Base-by-base conservation (phyloP, 495 filamentous ascomycete species). In the Physcia stellaris region DNA sequence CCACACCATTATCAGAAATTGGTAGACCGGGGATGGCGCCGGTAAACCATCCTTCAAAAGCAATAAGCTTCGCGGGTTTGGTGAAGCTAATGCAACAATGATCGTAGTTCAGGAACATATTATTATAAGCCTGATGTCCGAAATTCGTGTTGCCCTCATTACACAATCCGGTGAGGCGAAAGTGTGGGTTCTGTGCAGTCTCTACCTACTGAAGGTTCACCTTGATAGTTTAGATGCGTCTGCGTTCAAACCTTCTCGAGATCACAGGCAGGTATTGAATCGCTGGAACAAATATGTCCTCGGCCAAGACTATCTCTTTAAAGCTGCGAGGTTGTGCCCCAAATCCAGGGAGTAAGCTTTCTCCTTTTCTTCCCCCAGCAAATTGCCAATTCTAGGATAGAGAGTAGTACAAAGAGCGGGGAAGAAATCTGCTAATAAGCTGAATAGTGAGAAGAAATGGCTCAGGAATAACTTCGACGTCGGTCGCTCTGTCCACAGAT, bases 101-200 rank as follows among this genome's bases (percentile, higher is more conserved):
- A n/a, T n/a, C n/a, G n/a, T 41, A 80, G 77, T 55, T 82, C 79
- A 28, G 79, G 79, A 6, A 73, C 66, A n/a, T 64, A 88, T n/a
- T 71, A 94, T 47, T 98, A 98, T 64, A 85, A 90, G 48, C 90
- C 85, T 39, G 85, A 96, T 57, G 73, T 79, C 49, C 69, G 61
- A 32, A 61, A 75, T 39, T 83, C 85, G 40, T 98, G 90, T 52
- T 98, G 90, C 54, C 85, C 86, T n/a, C 85, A 94, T 45, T 94
- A 96, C 56, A 92, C 86, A 1, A 77, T 96, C 46, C 78, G 90
- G 75, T 76, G 56, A 22, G 51, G 37, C 19, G 40, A 20, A 27
- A 20, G 12, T n/a, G n/a, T n/a, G n/a, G n/a, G n/a, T n/a, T n/a
- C n/a, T n/a, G n/a, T n/a, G 6, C 19, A 28, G 22, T 27, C 24